Conservation (phyloP, 2,329 filamentous ascomycete genomes). For the Xylariales sp. region DNA sequence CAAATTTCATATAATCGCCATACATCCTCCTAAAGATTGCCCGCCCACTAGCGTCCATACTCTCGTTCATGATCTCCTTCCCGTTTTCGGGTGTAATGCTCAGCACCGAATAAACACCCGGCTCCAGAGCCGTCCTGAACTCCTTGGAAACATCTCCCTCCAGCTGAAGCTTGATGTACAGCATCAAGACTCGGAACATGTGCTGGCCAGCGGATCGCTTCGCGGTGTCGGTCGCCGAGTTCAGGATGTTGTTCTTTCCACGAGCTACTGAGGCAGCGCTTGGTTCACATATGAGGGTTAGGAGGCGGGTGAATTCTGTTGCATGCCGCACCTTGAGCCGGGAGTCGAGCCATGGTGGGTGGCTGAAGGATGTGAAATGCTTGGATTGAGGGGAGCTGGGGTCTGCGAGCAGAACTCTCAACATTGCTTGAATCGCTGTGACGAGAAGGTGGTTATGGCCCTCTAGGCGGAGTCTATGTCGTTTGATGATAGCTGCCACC, state of each 20-base stretch:
- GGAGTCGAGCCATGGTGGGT: conserved; percentile 32
- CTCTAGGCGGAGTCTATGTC: conserved; percentile 56
- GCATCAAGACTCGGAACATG: conserved; percentile 56
- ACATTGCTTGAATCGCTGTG: conserved; percentile 49
- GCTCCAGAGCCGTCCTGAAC: conserved; percentile 51
- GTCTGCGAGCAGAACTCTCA: conserved; percentile 45
- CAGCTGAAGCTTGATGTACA: conserved; percentile 58
- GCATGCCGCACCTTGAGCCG: conserved; percentile 38
- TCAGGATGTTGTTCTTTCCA: conserved; percentile 40
- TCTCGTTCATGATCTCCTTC: conserved; percentile 54
- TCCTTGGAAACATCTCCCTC: conserved; percentile 44
- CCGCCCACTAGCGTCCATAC: conserved; percentile 54
- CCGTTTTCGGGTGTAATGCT: conserved; percentile 52
- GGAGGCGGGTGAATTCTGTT: conserved; percentile 47
- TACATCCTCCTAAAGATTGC: conserved; percentile 56
- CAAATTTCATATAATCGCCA: conserved; percentile 56
- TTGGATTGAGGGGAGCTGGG: conserved; percentile 22
- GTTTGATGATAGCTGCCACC: conserved; percentile 51
- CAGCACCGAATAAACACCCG: conserved; percentile 54
- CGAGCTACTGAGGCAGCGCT: conserved; percentile 51
- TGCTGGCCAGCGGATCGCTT: conserved; percentile 57
- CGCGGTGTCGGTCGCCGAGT: conserved; percentile 56
- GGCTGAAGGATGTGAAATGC: conserved; percentile 14
- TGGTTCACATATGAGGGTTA: conserved; percentile 57
- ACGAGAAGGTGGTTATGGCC: conserved; percentile 58